phyloP scores from a whole-genome alignment of 176 grass and related monocot species.

The Juncus effusus region DNA sequence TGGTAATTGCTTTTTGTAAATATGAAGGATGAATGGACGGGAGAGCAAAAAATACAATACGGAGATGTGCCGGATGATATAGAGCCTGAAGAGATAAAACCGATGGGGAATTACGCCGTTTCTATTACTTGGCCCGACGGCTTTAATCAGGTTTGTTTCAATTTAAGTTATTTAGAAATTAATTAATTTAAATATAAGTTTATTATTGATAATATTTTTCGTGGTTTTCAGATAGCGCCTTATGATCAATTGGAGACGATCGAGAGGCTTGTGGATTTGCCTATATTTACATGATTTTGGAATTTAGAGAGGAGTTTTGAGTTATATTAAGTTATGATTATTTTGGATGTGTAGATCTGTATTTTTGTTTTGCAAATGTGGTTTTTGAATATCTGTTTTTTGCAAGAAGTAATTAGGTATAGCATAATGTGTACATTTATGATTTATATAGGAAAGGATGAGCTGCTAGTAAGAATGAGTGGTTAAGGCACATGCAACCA shows the following conservation, averaged over 20 bases:
- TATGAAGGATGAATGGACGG: slow-evolving; percentile 91
- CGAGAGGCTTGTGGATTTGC: slow-evolving; percentile 64
- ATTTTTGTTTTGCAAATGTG: background rate
- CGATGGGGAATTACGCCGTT: slow-evolving; percentile 96
- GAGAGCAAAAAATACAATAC: slow-evolving; percentile 85
- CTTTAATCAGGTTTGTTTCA: slow-evolving; percentile 68
- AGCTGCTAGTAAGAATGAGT: too few species aligned
- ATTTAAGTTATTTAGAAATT: background rate
- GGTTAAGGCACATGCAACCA: too few species aligned
- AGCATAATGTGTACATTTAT: too few species aligned
- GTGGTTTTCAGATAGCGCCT: slow-evolving; percentile 83
- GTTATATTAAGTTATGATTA: background rate
- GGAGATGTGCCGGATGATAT: slow-evolving; percentile 89
- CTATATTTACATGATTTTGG: slow-evolving; percentile 25
- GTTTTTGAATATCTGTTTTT: too few species aligned
- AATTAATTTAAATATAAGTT: background rate
- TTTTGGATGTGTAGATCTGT: background rate
- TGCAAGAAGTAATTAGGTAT: too few species aligned
- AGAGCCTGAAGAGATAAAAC: slow-evolving; percentile 87
- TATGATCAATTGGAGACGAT: slow-evolving; percentile 95
- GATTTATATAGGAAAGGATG: too few species aligned
- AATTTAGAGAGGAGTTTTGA: slow-evolving; percentile 9
- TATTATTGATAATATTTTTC: slow-evolving; percentile 22
- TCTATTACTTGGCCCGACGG: slow-evolving; percentile 99
- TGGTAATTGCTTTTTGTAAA: slow-evolving; percentile 5